Conservation (phyloP, 73 alveolate species). For the Stentor roeselii region DNA sequence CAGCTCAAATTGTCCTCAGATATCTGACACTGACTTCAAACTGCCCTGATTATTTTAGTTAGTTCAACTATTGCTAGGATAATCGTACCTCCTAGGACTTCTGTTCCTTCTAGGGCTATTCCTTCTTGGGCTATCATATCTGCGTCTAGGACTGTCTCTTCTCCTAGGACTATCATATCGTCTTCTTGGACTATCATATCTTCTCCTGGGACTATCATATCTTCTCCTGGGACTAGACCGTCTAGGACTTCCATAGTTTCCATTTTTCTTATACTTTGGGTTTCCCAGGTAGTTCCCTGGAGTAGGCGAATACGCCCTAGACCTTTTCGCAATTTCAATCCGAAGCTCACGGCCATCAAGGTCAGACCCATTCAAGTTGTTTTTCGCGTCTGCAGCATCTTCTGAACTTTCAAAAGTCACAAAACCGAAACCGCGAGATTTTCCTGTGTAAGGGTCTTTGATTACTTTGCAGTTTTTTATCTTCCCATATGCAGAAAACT, state of each 20-base stretch:
- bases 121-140: not conserved
- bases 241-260: not conserved
- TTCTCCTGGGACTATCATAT: not conserved
- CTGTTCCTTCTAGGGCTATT: slow-evolving; percentile 16
- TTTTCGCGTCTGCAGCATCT: slow-evolving; percentile 21
- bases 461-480: slow-evolving; percentile 16
- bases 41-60: too few species aligned
- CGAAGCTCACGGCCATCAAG: slow-evolving; percentile 18
- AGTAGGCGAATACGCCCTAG: slow-evolving; percentile 20
- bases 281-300: slow-evolving; percentile 34
- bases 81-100: not conserved
- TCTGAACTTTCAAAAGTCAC: slow-evolving; percentile 28
- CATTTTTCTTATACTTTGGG: slow-evolving; percentile 5
- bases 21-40: too few species aligned
- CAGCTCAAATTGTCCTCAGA: too few species aligned
- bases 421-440: slow-evolving; percentile 28
- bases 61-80: too few species aligned
- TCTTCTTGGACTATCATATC: slow-evolving; percentile 10
- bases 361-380: not conserved
- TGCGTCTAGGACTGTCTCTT: slow-evolving; percentile 11
- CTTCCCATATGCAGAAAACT: slow-evolving; percentile 4
- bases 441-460: slow-evolving; percentile 3
- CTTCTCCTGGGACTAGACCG: too few species aligned
- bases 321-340: slow-evolving; percentile 3
- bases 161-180: slow-evolving; percentile 8